Conservation (phyloP, 148 eudicot species). For the Persicaria tinctoria region DNA sequence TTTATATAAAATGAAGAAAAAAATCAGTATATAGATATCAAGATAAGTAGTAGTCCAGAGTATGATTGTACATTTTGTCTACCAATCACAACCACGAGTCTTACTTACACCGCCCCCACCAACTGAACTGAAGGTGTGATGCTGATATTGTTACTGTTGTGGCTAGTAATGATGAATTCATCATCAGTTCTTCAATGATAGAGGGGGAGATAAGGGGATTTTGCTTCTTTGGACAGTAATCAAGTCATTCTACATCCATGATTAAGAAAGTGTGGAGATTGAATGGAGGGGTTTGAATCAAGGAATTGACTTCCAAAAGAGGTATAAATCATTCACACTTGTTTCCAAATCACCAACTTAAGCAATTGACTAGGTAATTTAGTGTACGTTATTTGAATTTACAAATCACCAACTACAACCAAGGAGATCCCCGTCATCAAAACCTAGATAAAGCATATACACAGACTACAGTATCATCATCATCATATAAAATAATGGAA, state of each 20-base stretch:
- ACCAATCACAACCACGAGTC: constrained; percentile 5
- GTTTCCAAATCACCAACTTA: no score
- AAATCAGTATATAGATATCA: constrained; percentile 3
- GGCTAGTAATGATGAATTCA: not conserved
- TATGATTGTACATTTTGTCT: constrained; percentile 9
- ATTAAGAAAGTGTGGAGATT: not conserved
- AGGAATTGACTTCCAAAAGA: no score
- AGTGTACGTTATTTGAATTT: no score
- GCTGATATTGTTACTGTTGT: constrained; percentile 4
- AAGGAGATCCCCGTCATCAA: not conserved
- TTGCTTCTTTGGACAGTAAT: not conserved
- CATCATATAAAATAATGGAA: not conserved
- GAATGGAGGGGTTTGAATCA: not conserved
- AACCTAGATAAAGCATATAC: not conserved
- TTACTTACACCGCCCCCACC: constrained; percentile 11
- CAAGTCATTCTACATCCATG: not conserved
- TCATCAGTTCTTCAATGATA: constrained; percentile 4
- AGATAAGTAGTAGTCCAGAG: constrained; percentile 8
- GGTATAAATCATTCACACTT: not conserved
- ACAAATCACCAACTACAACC: no score
- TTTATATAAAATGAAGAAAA: not conserved
- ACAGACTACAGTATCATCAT: not conserved
- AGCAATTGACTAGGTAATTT: no score
- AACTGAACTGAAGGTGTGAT: constrained; percentile 7
- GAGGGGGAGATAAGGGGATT: not conserved